A percentile compares a stretch with the other conserved stretches of the same genome.
Evolutionary conservation across 1,284 basidiomycete species (phyloP).

Genomic region (Wallemia ichthyophaga): DNA sequence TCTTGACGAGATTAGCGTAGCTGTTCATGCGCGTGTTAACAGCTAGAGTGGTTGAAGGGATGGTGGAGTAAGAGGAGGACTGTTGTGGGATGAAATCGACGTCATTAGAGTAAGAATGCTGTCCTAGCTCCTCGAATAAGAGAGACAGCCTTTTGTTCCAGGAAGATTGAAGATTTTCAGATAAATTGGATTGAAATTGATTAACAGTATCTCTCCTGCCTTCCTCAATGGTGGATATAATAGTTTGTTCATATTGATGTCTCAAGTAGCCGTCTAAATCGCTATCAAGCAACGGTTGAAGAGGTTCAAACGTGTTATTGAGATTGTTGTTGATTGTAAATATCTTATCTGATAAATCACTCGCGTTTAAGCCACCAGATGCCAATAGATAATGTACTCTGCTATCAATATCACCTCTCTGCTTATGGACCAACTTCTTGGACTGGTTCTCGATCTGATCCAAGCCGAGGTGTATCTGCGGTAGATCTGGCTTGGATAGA

Average conservation of each 20-base stretch:
- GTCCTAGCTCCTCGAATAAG: slow-evolving; percentile 66
- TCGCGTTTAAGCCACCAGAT: slow-evolving; percentile 7
- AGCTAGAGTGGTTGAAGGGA: slow-evolving; percentile 33
- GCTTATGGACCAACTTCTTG: slow-evolving; percentile 29
- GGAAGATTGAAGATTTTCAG: slow-evolving; percentile 40
- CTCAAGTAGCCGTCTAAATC: slow-evolving; percentile 65
- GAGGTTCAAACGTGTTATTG: slow-evolving; percentile 52
- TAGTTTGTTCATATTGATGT: slow-evolving; percentile 72
- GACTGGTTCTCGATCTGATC: slow-evolving; percentile 79
- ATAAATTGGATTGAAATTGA: slow-evolving; percentile 50
- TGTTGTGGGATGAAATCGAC: slow-evolving; percentile 3
- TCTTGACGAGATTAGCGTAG: slow-evolving; percentile 50
- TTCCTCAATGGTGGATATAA: slow-evolving; percentile 77
- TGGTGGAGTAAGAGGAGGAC: slow-evolving; percentile 9
- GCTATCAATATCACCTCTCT: slow-evolving; percentile 16
- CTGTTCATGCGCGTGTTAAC: slow-evolving; percentile 74
- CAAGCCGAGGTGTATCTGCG: slow-evolving; percentile 52
- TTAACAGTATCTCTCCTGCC: slow-evolving; percentile 54
- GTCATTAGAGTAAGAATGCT: slow-evolving; percentile 17
- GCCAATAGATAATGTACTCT: slow-evolving; percentile 17
- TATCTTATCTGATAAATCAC: slow-evolving; percentile 6
- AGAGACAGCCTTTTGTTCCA: slow-evolving; percentile 73
- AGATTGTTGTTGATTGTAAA: slow-evolving; percentile 44
- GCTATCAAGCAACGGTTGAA: slow-evolving; percentile 65
- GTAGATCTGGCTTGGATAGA: slow-evolving; percentile 41